Evolutionary conservation across 2,329 filamentous ascomycete species (phyloP), one percentile per base, ranked within the genome.

Genomic region (Ophiosphaerella herpotricha): DNA sequence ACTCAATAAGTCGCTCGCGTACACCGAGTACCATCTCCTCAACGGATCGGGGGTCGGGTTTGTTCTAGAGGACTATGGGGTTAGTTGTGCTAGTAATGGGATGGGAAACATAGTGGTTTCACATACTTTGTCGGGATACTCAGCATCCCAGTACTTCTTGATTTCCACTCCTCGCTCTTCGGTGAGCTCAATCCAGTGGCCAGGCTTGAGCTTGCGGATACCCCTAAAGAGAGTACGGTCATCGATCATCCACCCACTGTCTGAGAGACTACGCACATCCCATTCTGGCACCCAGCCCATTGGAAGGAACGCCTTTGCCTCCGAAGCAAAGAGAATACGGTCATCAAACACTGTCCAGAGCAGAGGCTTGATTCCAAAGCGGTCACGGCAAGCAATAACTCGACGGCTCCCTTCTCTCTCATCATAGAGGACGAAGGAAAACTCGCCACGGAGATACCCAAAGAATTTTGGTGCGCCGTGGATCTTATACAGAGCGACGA

Each of bases 361-460:
- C 11, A 84, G 67, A 2, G 81, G 80, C 62, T 84, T 84, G 60
- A 84, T 80, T 3, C 82, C 82, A 57, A 77, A 84, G 1, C 82
- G 76, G 58, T 85, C 82, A n/a, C 81, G 65, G 2, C 72, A 80
- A 0, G 76, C 79, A 26, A 84, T 67, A 35, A 82, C 69, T 0
- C 54, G 26, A 7, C 48, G 40, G 6, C 7, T 11, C 9, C 4
- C 26, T 1, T 66, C 63, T 7, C 71, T 66, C 23, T 73, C 71
- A 55, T 84, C 81, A 45, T 77, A 81, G 2, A 84, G 58, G 12
- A 80, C 75, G 21, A 82, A 71, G 2, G 81, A 74, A 52, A 83
- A 84, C 53, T 84, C 82, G 23, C 81, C 81, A 6, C 81, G 74
- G 2, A 84, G 68, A 41, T 80, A 72, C 11, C 70, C 61, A 11